Evolutionary conservation across 306 rosid species (phyloP), one percentile per base, ranked within the genome.

Genomic region (Quercus engelmannii): DNA sequence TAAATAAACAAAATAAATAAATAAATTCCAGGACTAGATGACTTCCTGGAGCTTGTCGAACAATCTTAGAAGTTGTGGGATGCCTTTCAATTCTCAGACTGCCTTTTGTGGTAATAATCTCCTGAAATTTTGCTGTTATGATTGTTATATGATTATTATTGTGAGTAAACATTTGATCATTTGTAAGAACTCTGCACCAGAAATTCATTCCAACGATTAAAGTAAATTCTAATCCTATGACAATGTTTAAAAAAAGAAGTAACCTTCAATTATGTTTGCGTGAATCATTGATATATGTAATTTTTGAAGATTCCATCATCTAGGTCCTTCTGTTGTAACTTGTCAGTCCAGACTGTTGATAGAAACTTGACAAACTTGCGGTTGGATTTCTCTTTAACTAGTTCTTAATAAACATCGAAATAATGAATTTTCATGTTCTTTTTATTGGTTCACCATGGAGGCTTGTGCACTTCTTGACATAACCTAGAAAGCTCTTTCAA

Each of bases 381-480:
- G 69, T 64, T 73, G 70, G 51, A 69, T 4, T 11, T 19, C n/a
- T 43, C 28, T 79, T 46, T 25, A 58, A 79, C 41, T 21, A 73
- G 63, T 59, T 21, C 15, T 38, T 55, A 58, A 59, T 33, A 61
- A 69, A 35, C 67, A 57, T 56, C 14, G 54, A 55, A 49, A 80
- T 35, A 70, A 54, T 28, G 38, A 55, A 13, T 76, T 5, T 46
- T 20, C 61, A 35, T 28, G 76, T 78, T 59, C 46, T 28, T 74
- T 61, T 80, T 20, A 52, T 72, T 31, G 46, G 55, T 67, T 33
- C 70, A 68, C 68, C n/a, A 55, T 7, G 68, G 76, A 1, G 76
- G 59, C 59, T 74, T 33, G 18, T 52, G 56, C 56, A 35, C 33
- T 26, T 28, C 49, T 56, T 52, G 69, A 57, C 33, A 65, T 55